Conservation (phyloP, 2,329 filamentous ascomycete genomes). For the Verticillium tricorpus region DNA sequence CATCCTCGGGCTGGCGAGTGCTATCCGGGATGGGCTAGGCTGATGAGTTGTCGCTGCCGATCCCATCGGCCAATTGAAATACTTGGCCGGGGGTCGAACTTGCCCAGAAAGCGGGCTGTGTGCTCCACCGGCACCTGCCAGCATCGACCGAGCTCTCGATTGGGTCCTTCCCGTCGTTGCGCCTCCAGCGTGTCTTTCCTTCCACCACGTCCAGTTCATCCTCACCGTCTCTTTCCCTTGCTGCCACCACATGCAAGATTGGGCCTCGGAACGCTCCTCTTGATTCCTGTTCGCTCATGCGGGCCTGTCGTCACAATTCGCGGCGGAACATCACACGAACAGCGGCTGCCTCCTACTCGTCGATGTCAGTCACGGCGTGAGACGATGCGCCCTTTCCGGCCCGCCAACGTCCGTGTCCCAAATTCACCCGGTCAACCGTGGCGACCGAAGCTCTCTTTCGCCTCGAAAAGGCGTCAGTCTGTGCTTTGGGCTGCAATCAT, state of each 20-base stretch:
- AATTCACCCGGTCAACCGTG: neutral
- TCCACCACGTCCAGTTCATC: neutral
- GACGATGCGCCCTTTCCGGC: neutral
- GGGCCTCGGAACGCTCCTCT: neutral
- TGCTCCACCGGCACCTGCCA: conserved; percentile 11
- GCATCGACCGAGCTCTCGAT: neutral
- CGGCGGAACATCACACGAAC: neutral
- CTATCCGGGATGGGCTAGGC: conserved; percentile 15
- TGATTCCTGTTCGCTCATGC: neutral
- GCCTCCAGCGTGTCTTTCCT: neutral
- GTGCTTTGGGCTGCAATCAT: neutral
- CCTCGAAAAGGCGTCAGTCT: neutral
- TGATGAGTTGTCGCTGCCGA: conserved; percentile 27
- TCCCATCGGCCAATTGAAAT: conserved; percentile 21
- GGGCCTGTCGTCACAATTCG: neutral
- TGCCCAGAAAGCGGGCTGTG: conserved; percentile 11
- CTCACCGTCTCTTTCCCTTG: neutral
- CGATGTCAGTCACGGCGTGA: neutral
- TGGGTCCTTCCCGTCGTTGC: neutral
- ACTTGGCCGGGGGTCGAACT: conserved; percentile 13
- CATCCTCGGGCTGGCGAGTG: neutral
- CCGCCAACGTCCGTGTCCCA: neutral
- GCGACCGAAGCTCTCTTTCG: neutral
- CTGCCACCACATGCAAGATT: neutral
- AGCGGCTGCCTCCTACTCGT: neutral